A percentile compares a stretch with the other conserved stretches of the same genome.
These are phyloP conservation scores for Discostella stelligeroides DNA, from an alignment of 108 stramenopile species.

Conservation along the genomic window DNA sequence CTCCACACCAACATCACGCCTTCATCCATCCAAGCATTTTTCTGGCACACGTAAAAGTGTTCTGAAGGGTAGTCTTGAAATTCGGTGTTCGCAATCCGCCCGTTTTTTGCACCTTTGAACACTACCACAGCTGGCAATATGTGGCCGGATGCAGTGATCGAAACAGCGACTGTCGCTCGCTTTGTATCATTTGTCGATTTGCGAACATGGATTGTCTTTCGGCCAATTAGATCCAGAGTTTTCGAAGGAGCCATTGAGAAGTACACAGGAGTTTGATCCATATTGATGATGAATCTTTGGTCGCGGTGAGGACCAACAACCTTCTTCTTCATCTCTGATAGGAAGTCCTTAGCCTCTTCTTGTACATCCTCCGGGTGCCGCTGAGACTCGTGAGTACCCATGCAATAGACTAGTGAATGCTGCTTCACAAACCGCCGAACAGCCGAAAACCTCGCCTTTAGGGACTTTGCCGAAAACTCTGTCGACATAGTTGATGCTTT, in stretches of 20 bases:
- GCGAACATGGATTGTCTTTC: slow-evolving; percentile 4
- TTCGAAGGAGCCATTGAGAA: not conserved
- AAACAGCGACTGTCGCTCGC: slow-evolving; percentile 12
- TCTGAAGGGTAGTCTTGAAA: not conserved
- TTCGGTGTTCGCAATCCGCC: not conserved
- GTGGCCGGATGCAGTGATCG: slow-evolving; percentile 2
- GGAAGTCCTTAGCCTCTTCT: too few species aligned
- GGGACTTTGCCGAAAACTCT: too few species aligned
- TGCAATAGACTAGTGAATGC: too few species aligned
- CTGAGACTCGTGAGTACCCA: too few species aligned
- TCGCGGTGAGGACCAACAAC: too few species aligned
- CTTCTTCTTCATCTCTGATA: too few species aligned
- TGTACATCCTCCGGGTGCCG: too few species aligned
- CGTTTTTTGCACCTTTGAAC: slow-evolving; percentile 11
- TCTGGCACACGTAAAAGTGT: not conserved
- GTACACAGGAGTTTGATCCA: too few species aligned
- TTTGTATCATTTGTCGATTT: slow-evolving; percentile 5
- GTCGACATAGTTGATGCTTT: too few species aligned
- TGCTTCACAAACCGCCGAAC: too few species aligned
- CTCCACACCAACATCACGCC: not conserved
- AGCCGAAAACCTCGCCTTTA: too few species aligned
- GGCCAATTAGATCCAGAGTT: not conserved
- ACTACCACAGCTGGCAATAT: slow-evolving; percentile 4
- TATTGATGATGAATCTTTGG: not conserved
- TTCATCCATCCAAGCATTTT: not conserved